phyloP scores from a whole-genome alignment of 2,329 filamentous ascomycete genomes.

The Alternaria consortialis region DNA sequence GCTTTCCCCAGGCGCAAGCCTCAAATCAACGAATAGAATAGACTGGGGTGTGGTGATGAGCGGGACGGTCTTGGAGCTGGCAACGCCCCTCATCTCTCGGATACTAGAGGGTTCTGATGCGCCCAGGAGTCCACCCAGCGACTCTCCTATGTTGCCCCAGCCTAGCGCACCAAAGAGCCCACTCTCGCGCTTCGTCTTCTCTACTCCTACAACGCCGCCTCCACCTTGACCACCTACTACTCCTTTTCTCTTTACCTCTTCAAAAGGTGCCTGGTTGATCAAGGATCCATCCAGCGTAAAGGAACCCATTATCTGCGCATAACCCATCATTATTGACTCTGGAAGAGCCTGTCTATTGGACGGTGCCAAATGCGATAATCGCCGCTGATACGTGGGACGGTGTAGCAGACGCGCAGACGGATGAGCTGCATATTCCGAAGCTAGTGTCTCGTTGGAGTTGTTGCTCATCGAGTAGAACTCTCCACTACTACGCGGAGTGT shows the following conservation, averaged over 20 bases:
- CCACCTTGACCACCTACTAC: constrained; percentile 84
- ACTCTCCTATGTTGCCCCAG: constrained; percentile 88
- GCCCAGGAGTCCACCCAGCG: constrained; percentile 86
- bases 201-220: constrained; percentile 84
- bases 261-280: constrained; percentile 87
- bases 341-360: constrained; percentile 56
- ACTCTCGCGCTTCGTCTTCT: constrained; percentile 76
- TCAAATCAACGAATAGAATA: constrained; percentile 92
- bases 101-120: constrained; percentile 89
- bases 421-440: constrained; percentile 78
- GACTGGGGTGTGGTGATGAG: constrained; percentile 95
- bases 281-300: constrained; percentile 92
- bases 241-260: constrained; percentile 94
- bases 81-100: constrained; percentile 90
- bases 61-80: constrained; percentile 86
- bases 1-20: constrained; percentile 87
- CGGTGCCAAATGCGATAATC: constrained; percentile 45
- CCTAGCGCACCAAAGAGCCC: constrained; percentile 85
- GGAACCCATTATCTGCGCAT: constrained; percentile 90
- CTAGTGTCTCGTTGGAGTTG: constrained; percentile 90
- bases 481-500: constrained; percentile 87
- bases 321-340: constrained; percentile 96
- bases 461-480: constrained; percentile 97
- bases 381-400: constrained; percentile 40
- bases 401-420: constrained; percentile 60